Conservation (phyloP, 352 stramenopile species). For the Globisporangium recalcitrans region DNA sequence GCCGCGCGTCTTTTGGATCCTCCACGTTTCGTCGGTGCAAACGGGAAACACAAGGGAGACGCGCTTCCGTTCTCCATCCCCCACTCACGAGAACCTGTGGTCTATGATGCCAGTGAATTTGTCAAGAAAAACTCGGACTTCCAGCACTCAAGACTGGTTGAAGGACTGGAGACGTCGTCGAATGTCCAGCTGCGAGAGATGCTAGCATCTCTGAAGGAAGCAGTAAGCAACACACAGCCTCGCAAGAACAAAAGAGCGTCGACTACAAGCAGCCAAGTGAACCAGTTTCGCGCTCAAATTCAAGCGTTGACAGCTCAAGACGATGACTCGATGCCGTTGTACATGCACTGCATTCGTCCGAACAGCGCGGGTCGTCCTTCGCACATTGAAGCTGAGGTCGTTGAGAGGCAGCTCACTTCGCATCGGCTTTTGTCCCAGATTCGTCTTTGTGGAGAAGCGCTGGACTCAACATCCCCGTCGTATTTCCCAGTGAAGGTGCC, state of each 20-base stretch:
- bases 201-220: constrained; percentile 14
- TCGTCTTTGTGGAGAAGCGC: constrained; percentile 18
- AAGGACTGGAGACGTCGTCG: constrained; percentile 25
- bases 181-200: constrained; percentile 27
- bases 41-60: constrained; percentile 6
- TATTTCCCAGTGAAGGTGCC: constrained; percentile 29
- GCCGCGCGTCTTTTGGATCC: constrained; percentile 18
- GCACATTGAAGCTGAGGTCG: constrained; percentile 21
- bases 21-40: constrained; percentile 15
- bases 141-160: constrained; percentile 30
- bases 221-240: not conserved
- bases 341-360: constrained; percentile 48
- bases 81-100: constrained; percentile 38
- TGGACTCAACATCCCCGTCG: constrained; percentile 1
- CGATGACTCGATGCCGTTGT: constrained; percentile 28
- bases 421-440: constrained; percentile 34
- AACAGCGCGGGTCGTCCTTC: constrained; percentile 30
- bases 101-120: constrained; percentile 61
- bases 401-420: constrained; percentile 28
- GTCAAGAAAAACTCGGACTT: constrained; percentile 72
- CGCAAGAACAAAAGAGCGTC: constrained; percentile 4
- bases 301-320: constrained; percentile 20
- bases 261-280: constrained; percentile 14
- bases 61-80: constrained; percentile 41
- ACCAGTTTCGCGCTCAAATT: constrained; percentile 41